Conservation (phyloP, 371 early-diverging fungal genomes). For the Conidiobolus incongruus region DNA sequence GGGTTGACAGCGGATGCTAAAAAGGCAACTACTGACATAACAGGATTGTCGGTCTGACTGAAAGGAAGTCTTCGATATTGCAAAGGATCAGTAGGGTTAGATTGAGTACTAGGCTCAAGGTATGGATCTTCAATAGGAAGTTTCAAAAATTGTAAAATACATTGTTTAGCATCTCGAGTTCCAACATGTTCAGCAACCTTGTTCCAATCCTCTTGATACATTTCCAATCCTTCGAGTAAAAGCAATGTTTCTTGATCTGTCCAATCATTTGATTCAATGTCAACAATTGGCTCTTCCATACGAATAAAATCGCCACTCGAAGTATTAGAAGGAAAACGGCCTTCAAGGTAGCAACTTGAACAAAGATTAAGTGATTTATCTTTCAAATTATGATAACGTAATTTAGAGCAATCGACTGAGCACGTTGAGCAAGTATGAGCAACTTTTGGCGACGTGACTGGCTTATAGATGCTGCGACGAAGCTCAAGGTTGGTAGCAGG, state of each 20-base stretch:
- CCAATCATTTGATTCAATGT: constrained; percentile 64
- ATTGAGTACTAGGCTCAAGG: constrained; percentile 11
- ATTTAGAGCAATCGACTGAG: constrained; percentile 60
- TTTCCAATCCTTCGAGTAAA: constrained; percentile 88
- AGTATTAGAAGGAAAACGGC: constrained; percentile 73
- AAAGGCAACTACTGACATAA: constrained; percentile 88
- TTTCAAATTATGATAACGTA: constrained; percentile 61
- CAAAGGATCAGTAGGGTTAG: constrained; percentile 24
- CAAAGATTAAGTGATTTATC: constrained; percentile 70
- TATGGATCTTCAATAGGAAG: constrained; percentile 90
- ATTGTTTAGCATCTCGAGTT: constrained; percentile 79
- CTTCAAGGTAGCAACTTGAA: constrained; percentile 71
- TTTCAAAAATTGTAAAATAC: constrained; percentile 84
- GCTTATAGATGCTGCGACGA: constrained; percentile 28
- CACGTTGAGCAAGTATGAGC: constrained; percentile 60
- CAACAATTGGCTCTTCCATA: constrained; percentile 21
- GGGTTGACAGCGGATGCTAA: constrained; percentile 84
- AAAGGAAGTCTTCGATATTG: constrained; percentile 54
- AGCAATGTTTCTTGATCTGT: constrained; percentile 81
- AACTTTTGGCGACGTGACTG: constrained; percentile 8
- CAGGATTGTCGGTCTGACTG: constrained; percentile 83
- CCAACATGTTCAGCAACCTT: constrained; percentile 88
- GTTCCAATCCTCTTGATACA: constrained; percentile 93
- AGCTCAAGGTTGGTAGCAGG: constrained; percentile 6
- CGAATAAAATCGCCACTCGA: constrained; percentile 75